Evolutionary conservation across 768 basidiomycete genomes (phyloP), one percentile per base, ranked within the genome.

Genomic region (Terana coerulea): DNA sequence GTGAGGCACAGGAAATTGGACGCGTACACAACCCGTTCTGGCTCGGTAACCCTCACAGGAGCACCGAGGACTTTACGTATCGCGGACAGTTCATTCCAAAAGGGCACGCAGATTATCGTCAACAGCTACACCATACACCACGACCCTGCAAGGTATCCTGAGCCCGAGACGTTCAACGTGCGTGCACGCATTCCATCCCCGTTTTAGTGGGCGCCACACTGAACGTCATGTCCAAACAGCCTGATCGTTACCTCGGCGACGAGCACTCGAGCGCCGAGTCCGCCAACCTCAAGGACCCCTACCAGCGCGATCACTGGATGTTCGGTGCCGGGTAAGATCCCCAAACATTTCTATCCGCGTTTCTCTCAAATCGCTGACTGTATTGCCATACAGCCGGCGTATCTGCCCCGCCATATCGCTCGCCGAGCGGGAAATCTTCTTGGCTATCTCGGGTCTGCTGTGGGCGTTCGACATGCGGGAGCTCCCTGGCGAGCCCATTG

Each of bases 391-490:
- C 43, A 29, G 25, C 10, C 43, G 26, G 43, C 43, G 15, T 29
- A 17, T 26, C 6, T 40, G 35, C 25, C 36, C n/a, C 7, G 37
- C 36, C 22, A 49, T 28, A 29, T 11, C 19, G 3, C 25, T 49
- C 26, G 48, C 48, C 22, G 19, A 49, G 36, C 19, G 14, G 8
- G 36, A 34, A 19, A 28, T 30, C 14, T 40, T 40, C 24, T 25
- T 49, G 2, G 37, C 37, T 8, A 21, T 40, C 22, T 26, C 48
- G 4, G 68, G 70, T 26, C 66, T 78, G 64, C 64, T 77, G 7
- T 78, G 75, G 76, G 69, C 73, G 1, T 78, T 74, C 61, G 66
- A 60, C 24, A 70, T 77, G 58, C 65, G 67, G 33, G 60, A 64
- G 31, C 59, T 73, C n/a, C 71, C 73, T 0, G 70, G 60, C n/a